Conservation (phyloP, 495 filamentous ascomycete species). For the Penicillium daleae region DNA sequence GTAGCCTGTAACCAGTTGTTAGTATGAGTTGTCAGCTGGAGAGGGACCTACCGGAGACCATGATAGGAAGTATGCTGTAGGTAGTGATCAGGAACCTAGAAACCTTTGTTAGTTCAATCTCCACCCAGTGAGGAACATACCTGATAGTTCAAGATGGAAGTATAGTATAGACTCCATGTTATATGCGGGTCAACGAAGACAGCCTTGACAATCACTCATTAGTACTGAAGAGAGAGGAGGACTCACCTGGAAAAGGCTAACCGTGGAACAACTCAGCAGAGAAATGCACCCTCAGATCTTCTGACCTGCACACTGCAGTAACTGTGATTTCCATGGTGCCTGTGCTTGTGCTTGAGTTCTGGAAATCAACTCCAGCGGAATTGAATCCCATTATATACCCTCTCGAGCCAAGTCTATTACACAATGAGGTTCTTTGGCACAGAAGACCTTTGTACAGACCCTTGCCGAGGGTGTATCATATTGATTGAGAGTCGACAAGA, state of each 20-base stretch:
- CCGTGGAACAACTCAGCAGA: not conserved
- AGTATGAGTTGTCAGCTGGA: not conserved
- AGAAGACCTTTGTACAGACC: slow-evolving; percentile 10
- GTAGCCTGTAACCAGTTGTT: not conserved
- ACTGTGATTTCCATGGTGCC: not conserved
- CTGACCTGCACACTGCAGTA: not conserved
- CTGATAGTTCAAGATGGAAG: not conserved
- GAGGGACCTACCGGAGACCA: not conserved
- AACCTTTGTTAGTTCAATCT: not conserved
- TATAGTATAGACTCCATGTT: no score
- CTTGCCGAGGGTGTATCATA: slow-evolving; percentile 7
- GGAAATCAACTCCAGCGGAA: not conserved
- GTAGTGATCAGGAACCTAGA: not conserved
- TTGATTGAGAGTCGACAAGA: not conserved
- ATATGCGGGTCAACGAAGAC: not conserved
- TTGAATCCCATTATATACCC: slow-evolving; percentile 15
- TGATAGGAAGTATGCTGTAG: no score
- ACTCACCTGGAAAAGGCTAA: not conserved
- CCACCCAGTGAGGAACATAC: not conserved
- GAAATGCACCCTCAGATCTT: not conserved
- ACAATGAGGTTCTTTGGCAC: not conserved
- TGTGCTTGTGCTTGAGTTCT: not conserved
- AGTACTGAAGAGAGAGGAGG: not conserved
- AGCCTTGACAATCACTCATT: not conserved
- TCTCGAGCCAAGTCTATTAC: not conserved